Base-by-base conservation (phyloP, 2,329 filamentous ascomycete species). In the Blastomyces emzantsi region DNA sequence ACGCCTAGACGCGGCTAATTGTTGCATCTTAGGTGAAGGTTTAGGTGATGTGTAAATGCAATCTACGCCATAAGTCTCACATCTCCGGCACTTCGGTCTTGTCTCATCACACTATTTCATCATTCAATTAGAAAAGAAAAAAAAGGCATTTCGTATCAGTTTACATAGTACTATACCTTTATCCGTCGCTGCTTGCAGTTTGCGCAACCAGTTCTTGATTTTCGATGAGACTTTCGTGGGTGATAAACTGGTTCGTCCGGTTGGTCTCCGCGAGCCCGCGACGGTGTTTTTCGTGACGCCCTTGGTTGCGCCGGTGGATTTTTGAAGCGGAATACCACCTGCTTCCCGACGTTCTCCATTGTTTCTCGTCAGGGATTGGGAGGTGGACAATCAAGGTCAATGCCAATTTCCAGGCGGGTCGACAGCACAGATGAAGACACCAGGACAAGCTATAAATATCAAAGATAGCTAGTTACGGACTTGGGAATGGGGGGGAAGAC, bases 171-270 rank as follows among this genome's bases (percentile, higher is more conserved):
- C 9, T 39, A 39, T 71, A 75, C 73, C 69, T 76, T 76, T 52
- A 76, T 70, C 66, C 71, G 67, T 45, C 74, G 69, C 36, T 69
- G 68, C 66, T 76, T 76, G 66, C 73, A 76, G 54, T 69, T 71
- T 51, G 64, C 63, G 61, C 74, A 76, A 17, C 74, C 73, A 30
- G 65, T 67, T 22, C 73, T 69, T 52, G 73, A 76, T 65, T 75
- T 75, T 36, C 70, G 73, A 68, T 76, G 74, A 2, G 73, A 36
- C 43, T 69, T 70, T 25, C 73, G 72, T 39, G 73, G 39, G 62
- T 73, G 73, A 61, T 69, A 74, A 43, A 66, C 63, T 39, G 62
- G 65, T 19, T 68, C 69, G 2, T 33, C 30, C 28, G 60, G n/a
- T 47, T 61, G 55, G 25, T 25, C 57, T 39, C 36, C 52, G 62